phyloP scores from a whole-genome alignment of 1,284 basidiomycete species.

The Microbotryomycetes sp. region DNA sequence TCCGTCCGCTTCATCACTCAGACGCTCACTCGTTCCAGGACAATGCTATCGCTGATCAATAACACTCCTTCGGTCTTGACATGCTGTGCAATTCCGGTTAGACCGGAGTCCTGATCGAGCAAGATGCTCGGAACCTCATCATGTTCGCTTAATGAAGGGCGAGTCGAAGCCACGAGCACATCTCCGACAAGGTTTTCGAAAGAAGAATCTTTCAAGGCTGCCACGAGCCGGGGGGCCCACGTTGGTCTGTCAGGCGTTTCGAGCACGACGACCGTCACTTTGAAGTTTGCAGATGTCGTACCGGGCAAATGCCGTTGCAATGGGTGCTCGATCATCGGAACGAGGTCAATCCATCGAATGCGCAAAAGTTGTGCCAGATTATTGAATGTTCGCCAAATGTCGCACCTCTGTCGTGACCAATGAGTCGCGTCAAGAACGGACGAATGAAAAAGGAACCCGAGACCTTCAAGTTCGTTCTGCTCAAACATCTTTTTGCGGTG shows the following conservation, averaged over 20 bases:
- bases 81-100: slow-evolving; percentile 3
- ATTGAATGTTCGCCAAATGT: slow-evolving; percentile 17
- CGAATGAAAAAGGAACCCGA: slow-evolving; percentile 28
- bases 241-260: slow-evolving; percentile 6
- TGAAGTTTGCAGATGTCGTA: not conserved
- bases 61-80: slow-evolving; percentile 9
- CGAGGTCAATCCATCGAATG: slow-evolving; percentile 28
- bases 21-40: slow-evolving; percentile 17
- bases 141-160: not conserved
- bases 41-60: slow-evolving; percentile 20
- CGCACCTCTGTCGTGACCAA: slow-evolving; percentile 17
- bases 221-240: not conserved
- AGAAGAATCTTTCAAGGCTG: not conserved
- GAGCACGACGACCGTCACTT: not conserved
- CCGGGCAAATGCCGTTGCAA: slow-evolving; percentile 22
- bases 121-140: not conserved
- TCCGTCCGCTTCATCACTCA: not conserved
- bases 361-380: slow-evolving; percentile 8
- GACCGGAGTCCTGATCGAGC: slow-evolving; percentile 5
- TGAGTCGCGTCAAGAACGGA: slow-evolving; percentile 12
- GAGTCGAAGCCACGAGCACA: slow-evolving; percentile 5
- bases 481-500: slow-evolving; percentile 9
- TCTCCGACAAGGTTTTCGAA: slow-evolving; percentile 8
- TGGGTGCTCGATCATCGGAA: slow-evolving; percentile 22
- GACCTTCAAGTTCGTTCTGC: slow-evolving; percentile 11